phyloP scores from a whole-genome alignment of 208 protist species.

The Acanthamoeba polyphaga region DNA sequence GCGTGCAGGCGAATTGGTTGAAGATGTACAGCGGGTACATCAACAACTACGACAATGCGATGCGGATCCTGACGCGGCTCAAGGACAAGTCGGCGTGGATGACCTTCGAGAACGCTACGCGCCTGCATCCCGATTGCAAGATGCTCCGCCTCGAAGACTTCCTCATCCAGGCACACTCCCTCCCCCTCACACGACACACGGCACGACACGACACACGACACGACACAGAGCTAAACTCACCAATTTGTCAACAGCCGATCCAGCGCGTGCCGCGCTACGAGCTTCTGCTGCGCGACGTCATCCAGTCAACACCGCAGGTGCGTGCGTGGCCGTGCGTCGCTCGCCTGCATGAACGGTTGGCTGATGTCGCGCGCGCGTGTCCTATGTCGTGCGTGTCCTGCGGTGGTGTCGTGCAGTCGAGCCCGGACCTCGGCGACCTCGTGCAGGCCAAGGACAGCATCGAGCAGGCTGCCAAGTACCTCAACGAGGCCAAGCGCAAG shows the following conservation, averaged over 20 bases:
- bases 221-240: not conserved
- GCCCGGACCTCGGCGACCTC: not conserved
- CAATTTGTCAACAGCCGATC: not conserved
- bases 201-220: not conserved
- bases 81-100: constrained; percentile 32
- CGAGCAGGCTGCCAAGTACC: constrained; percentile 24
- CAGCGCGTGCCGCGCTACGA: constrained; percentile 13
- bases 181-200: too few species aligned
- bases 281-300: constrained; percentile 35
- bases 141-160: constrained; percentile 44
- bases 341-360: too few species aligned
- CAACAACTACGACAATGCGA: constrained; percentile 35
- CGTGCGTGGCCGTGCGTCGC: not conserved
- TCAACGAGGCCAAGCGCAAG: constrained; percentile 32
- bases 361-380: not conserved
- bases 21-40: constrained; percentile 46
- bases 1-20: not conserved
- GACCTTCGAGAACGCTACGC: not conserved
- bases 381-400: not conserved
- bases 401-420: constrained; percentile 1
- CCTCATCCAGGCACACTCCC: not conserved
- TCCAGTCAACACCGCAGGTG: constrained; percentile 12
- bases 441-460: constrained; percentile 7
- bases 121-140: not conserved
- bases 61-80: constrained; percentile 14